Conservation (phyloP, 768 basidiomycete genomes). For the Xanthoconium purpureum region DNA sequence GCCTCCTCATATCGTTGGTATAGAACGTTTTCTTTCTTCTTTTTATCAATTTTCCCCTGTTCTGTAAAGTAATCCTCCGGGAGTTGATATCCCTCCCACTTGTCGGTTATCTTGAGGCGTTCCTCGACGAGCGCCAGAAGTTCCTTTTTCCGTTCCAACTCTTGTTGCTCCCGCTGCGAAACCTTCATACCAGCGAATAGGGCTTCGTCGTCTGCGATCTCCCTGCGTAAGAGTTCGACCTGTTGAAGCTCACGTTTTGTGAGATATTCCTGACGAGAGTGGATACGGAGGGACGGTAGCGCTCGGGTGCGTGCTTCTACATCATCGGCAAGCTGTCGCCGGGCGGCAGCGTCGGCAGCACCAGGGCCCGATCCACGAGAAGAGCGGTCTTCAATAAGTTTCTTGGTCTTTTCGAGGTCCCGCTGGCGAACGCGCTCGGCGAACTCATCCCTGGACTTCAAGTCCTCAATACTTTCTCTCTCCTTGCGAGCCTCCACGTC, state of each 20-base stretch:
- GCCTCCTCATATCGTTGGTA: conserved; percentile 96
- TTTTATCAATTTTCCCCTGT: conserved; percentile 96
- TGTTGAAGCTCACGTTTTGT: conserved; percentile 96
- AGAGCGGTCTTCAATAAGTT: conserved; percentile 88
- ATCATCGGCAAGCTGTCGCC: conserved; percentile 82
- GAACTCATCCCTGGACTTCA: conserved; percentile 89
- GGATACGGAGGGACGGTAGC: conserved; percentile 74
- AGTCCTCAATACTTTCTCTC: conserved; percentile 71
- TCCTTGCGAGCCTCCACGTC: conserved; percentile 72
- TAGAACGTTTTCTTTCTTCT: conserved; percentile 89
- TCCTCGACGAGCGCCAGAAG: conserved; percentile 90
- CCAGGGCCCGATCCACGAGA: conserved; percentile 64
- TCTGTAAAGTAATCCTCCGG: conserved; percentile 99
- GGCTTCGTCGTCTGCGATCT: conserved; percentile 92
- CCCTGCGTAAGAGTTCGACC: conserved; percentile 86
- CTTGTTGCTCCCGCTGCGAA: conserved; percentile 74
- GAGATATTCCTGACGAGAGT: conserved; percentile 93
- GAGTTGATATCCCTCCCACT: conserved; percentile 91
- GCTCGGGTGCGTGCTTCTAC: conserved; percentile 50
- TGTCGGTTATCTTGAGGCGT: conserved; percentile 90
- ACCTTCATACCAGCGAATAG: conserved; percentile 90
- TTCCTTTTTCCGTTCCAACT: conserved; percentile 91
- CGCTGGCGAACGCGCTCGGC: conserved; percentile 81
- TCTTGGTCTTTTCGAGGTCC: conserved; percentile 84
- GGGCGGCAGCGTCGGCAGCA: conserved; percentile 78